These are phyloP conservation scores for Fagopyrum esculentum DNA, from an alignment of 148 eudicot species.

Conservation along the genomic window DNA sequence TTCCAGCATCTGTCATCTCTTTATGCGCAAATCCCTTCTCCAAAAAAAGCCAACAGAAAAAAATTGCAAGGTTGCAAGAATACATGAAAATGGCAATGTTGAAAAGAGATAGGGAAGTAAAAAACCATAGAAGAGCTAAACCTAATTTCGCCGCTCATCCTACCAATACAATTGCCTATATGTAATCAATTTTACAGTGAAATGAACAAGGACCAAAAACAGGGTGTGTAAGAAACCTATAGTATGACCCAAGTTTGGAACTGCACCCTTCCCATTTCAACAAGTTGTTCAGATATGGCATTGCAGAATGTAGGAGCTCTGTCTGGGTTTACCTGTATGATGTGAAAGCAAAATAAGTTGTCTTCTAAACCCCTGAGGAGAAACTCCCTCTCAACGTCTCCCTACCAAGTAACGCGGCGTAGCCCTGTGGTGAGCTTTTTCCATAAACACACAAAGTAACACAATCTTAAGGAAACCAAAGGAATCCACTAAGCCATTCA, in stretches of 20 bases:
- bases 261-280: background rate
- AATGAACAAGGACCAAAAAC: background rate
- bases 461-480: too few species aligned
- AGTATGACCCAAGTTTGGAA: background rate
- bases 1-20: background rate
- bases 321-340: background rate
- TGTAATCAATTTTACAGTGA: background rate
- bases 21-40: background rate
- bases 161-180: background rate
- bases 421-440: too few species aligned
- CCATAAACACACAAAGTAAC: too few species aligned
- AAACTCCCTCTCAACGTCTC: conserved; percentile 23
- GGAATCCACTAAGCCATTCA: too few species aligned
- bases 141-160: background rate
- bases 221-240: background rate
- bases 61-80: background rate
- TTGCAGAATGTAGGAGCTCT: background rate
- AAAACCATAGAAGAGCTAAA: background rate
- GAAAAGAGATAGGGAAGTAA: background rate
- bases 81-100: background rate
- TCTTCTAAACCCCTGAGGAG: too few species aligned
- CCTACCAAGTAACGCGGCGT: conserved; percentile 40
- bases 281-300: background rate
- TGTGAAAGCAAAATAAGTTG: background rate
- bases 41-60: background rate